phyloP scores from a whole-genome alignment of 2,329 filamentous ascomycete genomes.

The Capronia americana region DNA sequence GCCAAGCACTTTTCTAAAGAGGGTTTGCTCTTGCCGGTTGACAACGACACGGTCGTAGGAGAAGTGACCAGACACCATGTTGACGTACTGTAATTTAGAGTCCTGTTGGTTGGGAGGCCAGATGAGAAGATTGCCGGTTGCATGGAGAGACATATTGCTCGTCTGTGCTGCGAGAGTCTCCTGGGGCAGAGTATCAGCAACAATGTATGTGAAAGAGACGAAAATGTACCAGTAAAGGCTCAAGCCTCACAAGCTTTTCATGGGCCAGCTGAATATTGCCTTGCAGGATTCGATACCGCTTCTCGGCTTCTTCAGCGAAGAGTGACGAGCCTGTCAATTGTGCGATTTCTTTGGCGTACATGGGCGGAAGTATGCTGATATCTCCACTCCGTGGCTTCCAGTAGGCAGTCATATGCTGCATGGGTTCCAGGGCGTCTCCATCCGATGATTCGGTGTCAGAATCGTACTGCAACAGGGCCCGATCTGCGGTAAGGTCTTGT shows the following conservation, averaged over 20 bases:
- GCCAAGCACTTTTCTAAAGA: constrained; percentile 32
- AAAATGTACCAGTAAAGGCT: constrained; percentile 35
- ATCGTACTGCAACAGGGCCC: constrained; percentile 29
- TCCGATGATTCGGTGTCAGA: constrained; percentile 33
- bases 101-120: constrained; percentile 26
- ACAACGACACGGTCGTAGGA: constrained; percentile 31
- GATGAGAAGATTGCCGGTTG: constrained; percentile 30
- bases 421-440: constrained; percentile 27
- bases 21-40: constrained; percentile 24
- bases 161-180: constrained; percentile 30
- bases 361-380: constrained; percentile 33
- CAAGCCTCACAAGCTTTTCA: constrained; percentile 36
- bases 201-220: neutral
- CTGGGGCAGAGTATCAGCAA: constrained; percentile 19
- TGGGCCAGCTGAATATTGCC: constrained; percentile 33
- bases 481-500: constrained; percentile 14
- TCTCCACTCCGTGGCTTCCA: constrained; percentile 37
- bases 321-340: constrained; percentile 32
- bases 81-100: constrained; percentile 28
- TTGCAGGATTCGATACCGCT: constrained; percentile 34
- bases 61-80: constrained; percentile 20
- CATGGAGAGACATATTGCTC: constrained; percentile 13
- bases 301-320: constrained; percentile 34
- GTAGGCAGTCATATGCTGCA: constrained; percentile 32
- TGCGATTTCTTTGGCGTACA: constrained; percentile 34